Conservation (phyloP, 2,329 filamentous ascomycete genomes). For the Fusarium bulbicola region DNA sequence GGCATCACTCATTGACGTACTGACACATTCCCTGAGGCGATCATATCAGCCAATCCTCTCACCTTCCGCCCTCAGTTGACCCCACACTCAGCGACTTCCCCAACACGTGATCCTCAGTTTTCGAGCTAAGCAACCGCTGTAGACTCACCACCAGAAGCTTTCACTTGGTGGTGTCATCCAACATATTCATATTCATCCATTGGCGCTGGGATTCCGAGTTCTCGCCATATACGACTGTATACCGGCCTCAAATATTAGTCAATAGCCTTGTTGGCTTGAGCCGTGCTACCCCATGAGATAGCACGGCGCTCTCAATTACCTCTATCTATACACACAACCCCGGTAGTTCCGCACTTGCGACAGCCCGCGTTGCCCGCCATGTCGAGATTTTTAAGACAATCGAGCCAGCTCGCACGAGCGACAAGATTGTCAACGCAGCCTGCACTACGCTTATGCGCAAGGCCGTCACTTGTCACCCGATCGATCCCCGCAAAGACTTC, state of each 20-base stretch:
- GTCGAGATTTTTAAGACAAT: constrained; percentile 73
- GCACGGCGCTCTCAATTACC: constrained; percentile 32
- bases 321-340: constrained; percentile 38
- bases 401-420: constrained; percentile 71
- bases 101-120: constrained; percentile 47
- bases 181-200: constrained; percentile 37
- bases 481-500: constrained; percentile 42
- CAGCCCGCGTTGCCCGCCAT: constrained; percentile 55
- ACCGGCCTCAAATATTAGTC: background rate
- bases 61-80: constrained; percentile 15
- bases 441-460: constrained; percentile 58
- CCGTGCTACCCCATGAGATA: constrained; percentile 48
- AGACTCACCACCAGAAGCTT: constrained; percentile 43
- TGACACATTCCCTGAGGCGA: constrained; percentile 8
- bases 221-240: constrained; percentile 21
- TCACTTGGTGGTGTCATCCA: constrained; percentile 45
- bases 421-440: constrained; percentile 65
- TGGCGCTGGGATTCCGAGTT: constrained; percentile 29
- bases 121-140: constrained; percentile 41
- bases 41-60: constrained; percentile 16
- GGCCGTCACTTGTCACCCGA: constrained; percentile 44
- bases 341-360: constrained; percentile 49
- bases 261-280: constrained; percentile 18
- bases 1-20: constrained; percentile 24
- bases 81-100: constrained; percentile 18